A percentile compares a stretch with the other conserved stretches of the same genome.
Conservation (phyloP, 1,139 yeast genomes). For the Pichia inconspicua region DNA sequence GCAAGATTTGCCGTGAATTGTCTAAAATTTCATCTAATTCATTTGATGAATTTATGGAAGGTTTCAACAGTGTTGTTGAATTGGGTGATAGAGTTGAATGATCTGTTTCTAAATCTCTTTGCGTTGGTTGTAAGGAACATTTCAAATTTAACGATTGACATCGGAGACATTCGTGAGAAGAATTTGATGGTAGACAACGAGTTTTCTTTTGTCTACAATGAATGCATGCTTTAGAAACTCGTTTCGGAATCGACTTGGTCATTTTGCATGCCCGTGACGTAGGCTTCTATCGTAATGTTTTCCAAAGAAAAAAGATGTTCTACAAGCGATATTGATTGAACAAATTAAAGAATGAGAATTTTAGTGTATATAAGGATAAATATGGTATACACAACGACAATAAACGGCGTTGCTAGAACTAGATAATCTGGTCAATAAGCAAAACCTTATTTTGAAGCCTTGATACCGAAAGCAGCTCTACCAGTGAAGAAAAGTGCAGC, state of each 20-base stretch:
- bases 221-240: constrained; percentile 53
- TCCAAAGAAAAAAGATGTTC: no score
- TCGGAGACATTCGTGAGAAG: constrained; percentile 43
- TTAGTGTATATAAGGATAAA: not conserved
- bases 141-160: constrained; percentile 43
- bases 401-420: not conserved
- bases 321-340: not conserved
- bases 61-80: no score
- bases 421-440: not conserved
- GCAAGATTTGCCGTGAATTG: not conserved
- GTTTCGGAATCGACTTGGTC: constrained; percentile 21
- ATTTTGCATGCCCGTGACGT: not conserved
- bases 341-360: not conserved
- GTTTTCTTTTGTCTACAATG: constrained; percentile 57
- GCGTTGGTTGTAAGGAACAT: constrained; percentile 40
- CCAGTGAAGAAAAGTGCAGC: constrained; percentile 70
- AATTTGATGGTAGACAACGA: constrained; percentile 46
- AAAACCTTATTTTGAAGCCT: constrained; percentile 32
- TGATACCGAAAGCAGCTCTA: constrained; percentile 69
- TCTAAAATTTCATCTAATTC: not conserved
- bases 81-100: constrained; percentile 4
- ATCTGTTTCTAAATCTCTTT: no score
- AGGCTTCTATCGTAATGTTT: no score
- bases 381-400: not conserved
- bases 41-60: not conserved